These are phyloP conservation scores for Solanum pinnatisectum DNA, from an alignment of 257 asterid genomes.

Conservation along the genomic window DNA sequence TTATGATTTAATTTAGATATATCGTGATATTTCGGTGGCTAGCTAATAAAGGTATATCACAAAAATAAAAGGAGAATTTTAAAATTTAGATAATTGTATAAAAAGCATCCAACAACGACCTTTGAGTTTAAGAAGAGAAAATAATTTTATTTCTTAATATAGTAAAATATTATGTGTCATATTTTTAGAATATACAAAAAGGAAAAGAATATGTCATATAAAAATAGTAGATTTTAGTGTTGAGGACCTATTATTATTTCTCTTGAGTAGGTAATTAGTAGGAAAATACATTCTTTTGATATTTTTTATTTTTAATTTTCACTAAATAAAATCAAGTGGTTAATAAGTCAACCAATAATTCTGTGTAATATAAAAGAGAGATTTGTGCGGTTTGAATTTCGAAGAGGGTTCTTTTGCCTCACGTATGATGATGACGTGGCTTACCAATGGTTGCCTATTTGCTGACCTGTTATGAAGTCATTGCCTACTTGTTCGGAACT, in stretches of 20 bases:
- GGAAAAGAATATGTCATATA: background rate
- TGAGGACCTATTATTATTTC: background rate
- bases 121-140: background rate
- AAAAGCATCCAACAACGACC: background rate
- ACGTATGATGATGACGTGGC: conserved; percentile 34
- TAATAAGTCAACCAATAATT: conserved; percentile 30
- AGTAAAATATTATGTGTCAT: background rate
- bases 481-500: background rate
- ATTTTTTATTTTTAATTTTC: background rate
- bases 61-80: background rate
- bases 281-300: background rate
- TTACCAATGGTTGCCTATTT: background rate
- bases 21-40: background rate
- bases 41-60: background rate
- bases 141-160: background rate
- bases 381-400: conserved; percentile 21
- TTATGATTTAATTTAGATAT: background rate
- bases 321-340: conserved; percentile 4
- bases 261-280: conserved; percentile 1
- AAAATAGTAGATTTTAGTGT: background rate
- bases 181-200: background rate
- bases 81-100: background rate
- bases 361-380: conserved; percentile 10
- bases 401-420: conserved; percentile 6
- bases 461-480: conserved; percentile 28